phyloP scores from a whole-genome alignment of 306 rosid species.

The Gastrolobium bilobum region DNA sequence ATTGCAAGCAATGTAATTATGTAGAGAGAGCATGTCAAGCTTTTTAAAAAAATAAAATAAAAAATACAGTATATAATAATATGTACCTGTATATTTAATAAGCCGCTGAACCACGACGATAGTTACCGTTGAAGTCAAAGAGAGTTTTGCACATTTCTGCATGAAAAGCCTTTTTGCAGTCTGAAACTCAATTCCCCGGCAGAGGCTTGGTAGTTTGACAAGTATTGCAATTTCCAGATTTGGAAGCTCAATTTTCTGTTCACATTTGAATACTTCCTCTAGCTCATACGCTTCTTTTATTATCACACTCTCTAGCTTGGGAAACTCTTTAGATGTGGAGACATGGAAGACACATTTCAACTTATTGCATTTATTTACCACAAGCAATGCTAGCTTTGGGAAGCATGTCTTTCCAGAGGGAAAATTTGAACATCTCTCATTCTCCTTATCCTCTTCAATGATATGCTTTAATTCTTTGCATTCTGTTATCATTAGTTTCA shows the following conservation, averaged over 20 bases:
- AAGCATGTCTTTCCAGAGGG: neutral
- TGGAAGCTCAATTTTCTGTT: neutral
- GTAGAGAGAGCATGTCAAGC: no score
- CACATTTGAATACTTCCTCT: neutral
- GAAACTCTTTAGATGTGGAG: neutral
- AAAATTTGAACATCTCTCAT: neutral
- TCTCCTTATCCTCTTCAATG: neutral
- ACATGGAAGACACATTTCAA: neutral
- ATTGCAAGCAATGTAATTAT: no score
- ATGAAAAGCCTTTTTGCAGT: no score
- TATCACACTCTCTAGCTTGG: no score
- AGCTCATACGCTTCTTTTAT: neutral
- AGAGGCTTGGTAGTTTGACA: neutral
- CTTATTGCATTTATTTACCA: neutral
- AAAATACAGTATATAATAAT: no score
- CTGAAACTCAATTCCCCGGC: neutral
- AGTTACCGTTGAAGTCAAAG: no score
- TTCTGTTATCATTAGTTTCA: no score
- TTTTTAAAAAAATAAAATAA: no score
- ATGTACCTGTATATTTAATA: no score
- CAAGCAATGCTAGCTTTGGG: neutral
- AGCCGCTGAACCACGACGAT: no score
- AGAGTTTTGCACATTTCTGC: no score
- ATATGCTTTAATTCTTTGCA: no score
- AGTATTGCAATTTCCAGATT: neutral